phyloP scores from a whole-genome alignment of 2,329 filamentous ascomycete species.

The Cladophialophora immunda region DNA sequence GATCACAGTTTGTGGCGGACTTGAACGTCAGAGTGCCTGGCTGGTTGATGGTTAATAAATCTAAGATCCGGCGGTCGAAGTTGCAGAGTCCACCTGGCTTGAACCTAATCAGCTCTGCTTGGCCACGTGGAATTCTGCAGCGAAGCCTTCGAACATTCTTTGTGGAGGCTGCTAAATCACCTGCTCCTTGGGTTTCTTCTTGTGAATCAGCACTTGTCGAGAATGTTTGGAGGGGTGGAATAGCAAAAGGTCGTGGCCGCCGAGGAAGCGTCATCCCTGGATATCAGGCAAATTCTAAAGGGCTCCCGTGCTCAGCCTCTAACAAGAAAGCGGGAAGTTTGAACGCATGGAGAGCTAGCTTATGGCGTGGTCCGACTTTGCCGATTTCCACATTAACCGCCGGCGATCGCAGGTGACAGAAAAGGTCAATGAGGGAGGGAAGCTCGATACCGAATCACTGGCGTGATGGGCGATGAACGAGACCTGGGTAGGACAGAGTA shows the following conservation, averaged over 20 bases:
- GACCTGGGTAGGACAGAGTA: not conserved
- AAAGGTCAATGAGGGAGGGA: not conserved
- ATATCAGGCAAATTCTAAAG: conserved; percentile 23
- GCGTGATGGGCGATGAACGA: not conserved
- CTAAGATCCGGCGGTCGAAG: conserved; percentile 21
- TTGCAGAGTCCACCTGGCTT: conserved; percentile 10
- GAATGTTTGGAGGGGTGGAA: not conserved
- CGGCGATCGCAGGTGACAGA: not conserved
- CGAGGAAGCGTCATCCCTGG: not conserved
- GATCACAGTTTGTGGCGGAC: not conserved
- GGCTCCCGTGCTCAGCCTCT: conserved; percentile 1
- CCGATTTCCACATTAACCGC: conserved; percentile 9
- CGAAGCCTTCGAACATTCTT: conserved; percentile 17
- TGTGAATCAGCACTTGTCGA: not conserved
- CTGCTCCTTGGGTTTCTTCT: not conserved
- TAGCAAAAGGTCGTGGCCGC: not conserved
- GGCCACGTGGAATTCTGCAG: conserved; percentile 20
- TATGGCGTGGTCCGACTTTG: not conserved
- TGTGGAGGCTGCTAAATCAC: not conserved
- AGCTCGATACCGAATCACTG: not conserved
- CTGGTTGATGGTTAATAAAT: conserved; percentile 12
- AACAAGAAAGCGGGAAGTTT: conserved; percentile 3
- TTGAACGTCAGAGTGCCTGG: conserved; percentile 5
- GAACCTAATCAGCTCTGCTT: conserved; percentile 14
- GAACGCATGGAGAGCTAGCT: not conserved